phyloP scores from a whole-genome alignment of 1,284 basidiomycete species.

The Abortiporus biennis region DNA sequence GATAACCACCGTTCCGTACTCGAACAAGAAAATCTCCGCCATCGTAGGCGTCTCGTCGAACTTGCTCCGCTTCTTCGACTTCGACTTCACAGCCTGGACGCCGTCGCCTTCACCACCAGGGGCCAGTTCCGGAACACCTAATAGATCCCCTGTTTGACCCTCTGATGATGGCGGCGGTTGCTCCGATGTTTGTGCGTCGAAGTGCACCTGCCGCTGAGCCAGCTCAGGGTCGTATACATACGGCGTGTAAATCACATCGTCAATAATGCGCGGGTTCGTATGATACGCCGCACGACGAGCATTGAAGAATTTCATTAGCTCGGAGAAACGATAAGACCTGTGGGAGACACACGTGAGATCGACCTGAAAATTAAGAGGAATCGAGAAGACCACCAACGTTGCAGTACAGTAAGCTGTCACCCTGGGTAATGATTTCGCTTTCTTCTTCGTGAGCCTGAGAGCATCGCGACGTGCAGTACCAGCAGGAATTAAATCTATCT shows the following conservation, averaged over 20 bases:
- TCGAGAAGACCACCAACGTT: slow-evolving; percentile 43
- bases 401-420: slow-evolving; percentile 96
- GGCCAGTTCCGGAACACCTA: slow-evolving; percentile 66
- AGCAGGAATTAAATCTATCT: slow-evolving; percentile 88
- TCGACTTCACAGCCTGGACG: slow-evolving; percentile 15
- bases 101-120: slow-evolving; percentile 16
- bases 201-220: slow-evolving; percentile 22
- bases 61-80: slow-evolving; percentile 50
- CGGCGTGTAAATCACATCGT: slow-evolving; percentile 82
- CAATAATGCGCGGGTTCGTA: slow-evolving; percentile 77
- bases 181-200: too few relatives aligned
- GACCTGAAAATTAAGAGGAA: not conserved
- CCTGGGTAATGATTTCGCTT: slow-evolving; percentile 89
- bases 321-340: slow-evolving; percentile 82
- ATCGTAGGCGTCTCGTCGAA: slow-evolving; percentile 62
- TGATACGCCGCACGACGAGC: slow-evolving; percentile 78
- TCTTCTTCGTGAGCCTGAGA: slow-evolving; percentile 84
- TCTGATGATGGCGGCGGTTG: slow-evolving; percentile 16
- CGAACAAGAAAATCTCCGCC: slow-evolving; percentile 91
- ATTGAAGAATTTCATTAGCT: slow-evolving; percentile 84
- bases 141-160: slow-evolving; percentile 54
- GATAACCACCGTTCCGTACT: slow-evolving; percentile 91
- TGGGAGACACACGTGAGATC: slow-evolving; percentile 1
- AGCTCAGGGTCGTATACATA: slow-evolving; percentile 57
- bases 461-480: slow-evolving; percentile 93